Percentiles rank a stretch among this genome's conserved stretches.
These are phyloP conservation scores for Paramecium pentaurelia DNA, from an alignment of 73 alveolate genomes.

Conservation along the genomic window DNA sequence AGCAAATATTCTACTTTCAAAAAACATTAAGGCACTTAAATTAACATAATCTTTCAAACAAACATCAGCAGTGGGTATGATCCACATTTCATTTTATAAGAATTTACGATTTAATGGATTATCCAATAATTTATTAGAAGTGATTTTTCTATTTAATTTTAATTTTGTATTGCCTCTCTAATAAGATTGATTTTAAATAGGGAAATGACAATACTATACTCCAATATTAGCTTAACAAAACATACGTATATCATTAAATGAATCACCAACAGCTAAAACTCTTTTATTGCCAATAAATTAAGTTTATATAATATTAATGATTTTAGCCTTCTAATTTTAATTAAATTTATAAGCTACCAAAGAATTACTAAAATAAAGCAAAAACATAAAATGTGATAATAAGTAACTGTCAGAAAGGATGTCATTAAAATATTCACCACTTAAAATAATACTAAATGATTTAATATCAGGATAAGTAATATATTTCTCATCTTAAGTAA, in stretches of 20 bases:
- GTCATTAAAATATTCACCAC: slow-evolving; percentile 46
- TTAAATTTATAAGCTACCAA: slow-evolving; percentile 30
- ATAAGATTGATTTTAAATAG: neutral
- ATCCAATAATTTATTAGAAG: neutral
- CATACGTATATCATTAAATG: neutral
- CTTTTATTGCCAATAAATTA: slow-evolving; percentile 3
- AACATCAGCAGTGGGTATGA: slow-evolving; percentile 38
- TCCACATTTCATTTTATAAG: neutral
- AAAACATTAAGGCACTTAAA: slow-evolving; percentile 23
- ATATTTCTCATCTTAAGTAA: neutral
- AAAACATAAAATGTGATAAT: slow-evolving; percentile 40
- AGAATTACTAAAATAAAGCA: slow-evolving; percentile 31
- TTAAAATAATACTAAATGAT: slow-evolving; percentile 37
- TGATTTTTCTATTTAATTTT: neutral
- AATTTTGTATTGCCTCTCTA: neutral
- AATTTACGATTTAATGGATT: slow-evolving; percentile 4
- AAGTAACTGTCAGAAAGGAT: slow-evolving; percentile 26
- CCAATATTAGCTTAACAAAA: slow-evolving; percentile 20
- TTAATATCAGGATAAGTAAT: neutral
- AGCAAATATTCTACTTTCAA: slow-evolving; percentile 34
- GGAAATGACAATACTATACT: neutral
- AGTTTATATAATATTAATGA: slow-evolving; percentile 31
- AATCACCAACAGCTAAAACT: slow-evolving; percentile 41
- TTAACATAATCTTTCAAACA: neutral
- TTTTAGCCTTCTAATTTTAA: neutral